Evolutionary conservation across 2,329 filamentous ascomycete species (phyloP).

Genomic region (Claviceps maximensis): DNA sequence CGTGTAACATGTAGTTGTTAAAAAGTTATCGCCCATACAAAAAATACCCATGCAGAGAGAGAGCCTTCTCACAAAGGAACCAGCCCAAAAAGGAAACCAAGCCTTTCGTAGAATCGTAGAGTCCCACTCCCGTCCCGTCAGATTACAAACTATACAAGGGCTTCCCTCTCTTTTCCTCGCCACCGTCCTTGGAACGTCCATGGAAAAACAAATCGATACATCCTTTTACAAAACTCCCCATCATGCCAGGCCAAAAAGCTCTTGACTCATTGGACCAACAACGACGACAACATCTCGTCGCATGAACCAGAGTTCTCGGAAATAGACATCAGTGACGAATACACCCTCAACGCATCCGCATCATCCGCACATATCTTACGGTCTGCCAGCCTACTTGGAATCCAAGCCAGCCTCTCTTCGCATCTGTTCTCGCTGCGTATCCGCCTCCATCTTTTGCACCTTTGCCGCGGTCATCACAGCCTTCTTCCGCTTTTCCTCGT

Average conservation of each 20-base stretch:
- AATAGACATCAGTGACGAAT: too few relatives aligned
- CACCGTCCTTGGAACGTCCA: too few relatives aligned
- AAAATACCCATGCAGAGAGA: too few relatives aligned
- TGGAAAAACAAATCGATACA: too few relatives aligned
- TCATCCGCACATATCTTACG: neutral
- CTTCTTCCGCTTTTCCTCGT: conserved; percentile 28
- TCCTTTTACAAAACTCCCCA: neutral
- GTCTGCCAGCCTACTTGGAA: conserved; percentile 15
- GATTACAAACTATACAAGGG: neutral
- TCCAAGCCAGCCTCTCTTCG: conserved; percentile 33
- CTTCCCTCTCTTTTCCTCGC: neutral
- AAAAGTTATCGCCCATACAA: neutral
- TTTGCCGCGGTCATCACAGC: conserved; percentile 21
- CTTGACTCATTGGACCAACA: neutral
- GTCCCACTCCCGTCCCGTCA: neutral
- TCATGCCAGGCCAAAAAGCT: too few relatives aligned
- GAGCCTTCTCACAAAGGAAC: neutral
- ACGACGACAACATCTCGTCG: neutral
- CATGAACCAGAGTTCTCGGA: too few relatives aligned
- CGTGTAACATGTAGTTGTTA: neutral
- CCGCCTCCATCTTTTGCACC: conserved; percentile 27
- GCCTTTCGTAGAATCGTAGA: neutral
- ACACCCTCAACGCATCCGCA: too few relatives aligned
- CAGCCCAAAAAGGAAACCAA: neutral
- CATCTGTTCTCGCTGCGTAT: conserved; percentile 33